Evolutionary conservation across 371 early-diverging fungal genomes (phyloP).

Genomic region (Mucor irregularis): DNA sequence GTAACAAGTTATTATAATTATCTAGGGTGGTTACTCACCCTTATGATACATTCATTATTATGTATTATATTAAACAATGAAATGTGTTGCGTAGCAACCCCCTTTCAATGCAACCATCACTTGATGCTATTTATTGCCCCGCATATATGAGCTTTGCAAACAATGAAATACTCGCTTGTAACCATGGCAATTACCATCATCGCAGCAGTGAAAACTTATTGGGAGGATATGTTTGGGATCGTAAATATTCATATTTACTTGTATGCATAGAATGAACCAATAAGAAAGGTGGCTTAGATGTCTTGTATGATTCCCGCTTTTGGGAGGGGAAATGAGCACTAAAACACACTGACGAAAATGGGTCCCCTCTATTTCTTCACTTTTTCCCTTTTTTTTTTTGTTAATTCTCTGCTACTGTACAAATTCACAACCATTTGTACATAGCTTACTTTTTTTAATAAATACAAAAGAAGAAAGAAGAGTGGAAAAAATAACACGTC

Average conservation of each 20-base stretch:
- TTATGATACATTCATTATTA: too few relatives aligned
- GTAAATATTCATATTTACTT: not conserved
- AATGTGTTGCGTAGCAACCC: too few relatives aligned
- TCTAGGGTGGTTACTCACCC: too few relatives aligned
- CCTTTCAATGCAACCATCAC: too few relatives aligned
- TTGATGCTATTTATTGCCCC: too few relatives aligned
- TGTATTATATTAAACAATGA: too few relatives aligned
- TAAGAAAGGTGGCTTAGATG: slow-evolving; percentile 1
- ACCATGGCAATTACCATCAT: too few relatives aligned
- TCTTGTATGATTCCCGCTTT: not conserved
- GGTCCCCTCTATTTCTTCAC: not conserved
- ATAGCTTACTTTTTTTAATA: not conserved
- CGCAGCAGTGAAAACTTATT: too few relatives aligned
- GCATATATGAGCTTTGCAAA: too few relatives aligned
- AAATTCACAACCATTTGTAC: not conserved
- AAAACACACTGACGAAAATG: not conserved
- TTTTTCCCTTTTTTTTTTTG: not conserved
- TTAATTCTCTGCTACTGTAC: not conserved
- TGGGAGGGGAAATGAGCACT: not conserved
- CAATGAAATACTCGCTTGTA: too few relatives aligned
- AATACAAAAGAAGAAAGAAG: not conserved
- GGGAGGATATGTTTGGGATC: too few relatives aligned
- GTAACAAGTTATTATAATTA: too few relatives aligned
- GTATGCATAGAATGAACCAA: not conserved
- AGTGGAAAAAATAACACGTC: not conserved